Evolutionary conservation across 2,329 filamentous ascomycete species (phyloP), one percentile per base, ranked within the genome.

Genomic region (Neocucurbitaria cava): DNA sequence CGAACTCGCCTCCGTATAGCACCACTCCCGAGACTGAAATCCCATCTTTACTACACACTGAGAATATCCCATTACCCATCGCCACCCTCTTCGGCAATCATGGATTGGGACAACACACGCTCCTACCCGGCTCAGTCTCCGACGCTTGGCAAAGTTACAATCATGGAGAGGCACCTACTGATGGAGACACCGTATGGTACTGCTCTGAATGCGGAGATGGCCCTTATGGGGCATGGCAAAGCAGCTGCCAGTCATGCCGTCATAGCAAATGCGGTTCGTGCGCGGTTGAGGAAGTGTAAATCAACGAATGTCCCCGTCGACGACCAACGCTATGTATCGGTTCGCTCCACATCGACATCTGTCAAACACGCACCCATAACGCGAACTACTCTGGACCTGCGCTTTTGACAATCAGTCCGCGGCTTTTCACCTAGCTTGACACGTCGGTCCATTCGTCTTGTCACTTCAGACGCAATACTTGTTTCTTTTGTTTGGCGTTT

Each of bases 121-220:
- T 8, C 10, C 8, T 24, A 33, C 9, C 20, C n/a, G 18, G 4
- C 28, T 18, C 17, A 30, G 21, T 47, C n/a, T 18, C 41, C n/a
- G 39, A 28, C 7, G 45, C 30, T 11, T 6, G 18, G 13, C 35
- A 15, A 15, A 38, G n/a, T 21, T 23, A 20, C 11, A n/a, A 28
- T n/a, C 20, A n/a, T 10, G 40, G 11, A 39, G 4, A n/a, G 2
- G 31, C 30, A 21, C 42, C 41, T 23, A 10, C 48, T 7, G 61
- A 61, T 46, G 61, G 61, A 7, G 49, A 44, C 8, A 31, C 21
- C 8, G 30, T 56, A 1, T 68, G 64, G 64, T 61, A 56, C 23
- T 68, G 65, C 26, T 46, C 52, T 5, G 36, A 28, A 1, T 68
- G 65, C 23, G 48, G 52, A 4, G 61, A 65, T 46, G 65, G 65